Base-by-base conservation (phyloP, 1,284 basidiomycete genomes). In the Cryptococcus floricola region DNA sequence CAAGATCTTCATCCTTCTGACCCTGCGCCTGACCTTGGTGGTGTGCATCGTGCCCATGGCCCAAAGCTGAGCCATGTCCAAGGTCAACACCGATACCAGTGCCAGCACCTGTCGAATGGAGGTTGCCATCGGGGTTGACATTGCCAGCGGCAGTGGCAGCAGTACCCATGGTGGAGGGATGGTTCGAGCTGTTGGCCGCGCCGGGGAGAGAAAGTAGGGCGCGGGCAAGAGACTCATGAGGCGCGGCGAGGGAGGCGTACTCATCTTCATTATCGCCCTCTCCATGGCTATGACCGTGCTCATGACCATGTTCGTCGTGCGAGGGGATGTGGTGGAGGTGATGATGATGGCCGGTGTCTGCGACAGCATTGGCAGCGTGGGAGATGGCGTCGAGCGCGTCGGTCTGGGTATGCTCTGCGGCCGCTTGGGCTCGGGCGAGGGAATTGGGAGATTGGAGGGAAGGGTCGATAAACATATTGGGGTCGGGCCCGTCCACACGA, bases 211-310 rank as follows among this genome's bases (percentile, higher is more conserved):
- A 41, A 38, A 61, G 42, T 47, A 60, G 52, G 10, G 59, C 62
- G 28, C 61, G 19, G 2, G 61, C 61, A 23, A 63, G 34, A 14
- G 53, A 56, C 52, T 60, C 61, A 47, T 63, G 58, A 10, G 56
- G 37, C 8, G 48, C 52, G 16, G 46, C 37, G 9, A 48, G 41
- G n/a, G 39, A 39, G 31, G 48, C 48, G 16, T 39, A 42, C n/a
- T 47, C 54, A 27, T 50, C 48, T 8, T 38, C 41, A 42, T 42
- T n/a, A 8, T 42, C 41, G 12, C n/a, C 41, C 10, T 25, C 45
- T 31, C 27, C 45, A 16, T 28, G 18, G 9, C 18, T 27, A 12
- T 18, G 16, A 28, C 16, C 23, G 19, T 23, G 14, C 12, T 34
- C 31, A 34, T 34, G 31, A 34, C 31, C 31, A 34, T 34, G 31